These are phyloP conservation scores for Aureobasidium lini DNA, from an alignment of 2,329 filamentous ascomycete species.

Conservation along the genomic window DNA sequence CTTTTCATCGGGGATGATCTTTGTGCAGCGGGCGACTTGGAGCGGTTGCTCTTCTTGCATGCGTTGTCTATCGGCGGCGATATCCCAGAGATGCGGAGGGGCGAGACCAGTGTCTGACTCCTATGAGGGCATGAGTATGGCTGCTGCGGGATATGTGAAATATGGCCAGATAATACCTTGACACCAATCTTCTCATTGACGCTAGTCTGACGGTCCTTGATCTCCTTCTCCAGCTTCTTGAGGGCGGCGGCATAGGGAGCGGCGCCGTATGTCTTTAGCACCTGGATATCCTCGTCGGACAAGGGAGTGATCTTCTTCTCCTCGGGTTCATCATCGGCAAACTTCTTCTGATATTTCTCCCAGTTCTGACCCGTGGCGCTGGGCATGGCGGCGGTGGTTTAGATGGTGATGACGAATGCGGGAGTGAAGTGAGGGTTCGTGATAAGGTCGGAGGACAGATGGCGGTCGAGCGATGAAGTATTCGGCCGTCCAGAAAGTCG, in stretches of 20 bases:
- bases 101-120: conserved; percentile 98
- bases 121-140: conserved; percentile 37
- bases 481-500: neutral
- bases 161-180: conserved; percentile 45
- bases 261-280: conserved; percentile 92
- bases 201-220: conserved; percentile 97
- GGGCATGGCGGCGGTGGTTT: conserved; percentile 56
- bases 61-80: conserved; percentile 93
- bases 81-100: conserved; percentile 97
- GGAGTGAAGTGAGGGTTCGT: neutral
- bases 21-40: conserved; percentile 95
- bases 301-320: conserved; percentile 99
- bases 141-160: neutral
- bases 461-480: neutral
- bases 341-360: conserved; percentile 99
- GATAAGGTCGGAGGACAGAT: neutral
- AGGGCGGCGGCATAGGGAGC: conserved; percentile 88
- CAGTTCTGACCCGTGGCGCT: conserved; percentile 88
- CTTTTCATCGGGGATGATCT: conserved; percentile 96
- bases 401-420: conserved; percentile 7
- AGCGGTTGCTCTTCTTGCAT: conserved; percentile 98
- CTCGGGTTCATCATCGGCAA: conserved; percentile 90
- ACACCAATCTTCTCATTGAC: conserved; percentile 98
- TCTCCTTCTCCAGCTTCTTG: conserved; percentile 97
- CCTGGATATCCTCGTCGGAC: conserved; percentile 96